These are phyloP conservation scores for Trichosphaerium sp. DNA, from an alignment of 78 protist genomes.

Conservation along the genomic window DNA sequence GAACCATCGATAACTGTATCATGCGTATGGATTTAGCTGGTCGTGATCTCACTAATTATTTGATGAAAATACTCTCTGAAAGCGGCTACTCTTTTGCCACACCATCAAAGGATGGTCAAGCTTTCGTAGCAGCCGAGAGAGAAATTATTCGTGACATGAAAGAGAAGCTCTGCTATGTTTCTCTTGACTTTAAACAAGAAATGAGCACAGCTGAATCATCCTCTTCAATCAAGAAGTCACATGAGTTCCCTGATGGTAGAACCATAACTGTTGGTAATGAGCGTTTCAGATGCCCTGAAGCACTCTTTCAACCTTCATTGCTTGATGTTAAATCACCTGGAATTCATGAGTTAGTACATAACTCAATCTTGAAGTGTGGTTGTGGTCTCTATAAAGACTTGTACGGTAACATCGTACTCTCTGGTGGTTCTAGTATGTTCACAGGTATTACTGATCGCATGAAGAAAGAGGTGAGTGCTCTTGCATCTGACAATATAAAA, in stretches of 20 bases:
- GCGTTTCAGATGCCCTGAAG: conserved; percentile 68
- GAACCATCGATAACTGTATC: conserved; percentile 47
- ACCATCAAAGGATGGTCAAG: conserved; percentile 69
- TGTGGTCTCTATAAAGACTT: too few species aligned
- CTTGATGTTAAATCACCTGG: conserved; percentile 73
- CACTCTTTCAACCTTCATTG: conserved; percentile 70
- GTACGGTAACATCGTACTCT: too few species aligned
- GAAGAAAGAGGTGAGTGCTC: too few species aligned
- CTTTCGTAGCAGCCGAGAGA: conserved; percentile 62
- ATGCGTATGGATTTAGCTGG: conserved; percentile 40
- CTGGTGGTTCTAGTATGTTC: too few species aligned
- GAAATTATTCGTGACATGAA: too few species aligned
- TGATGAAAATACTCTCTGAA: conserved; percentile 59
- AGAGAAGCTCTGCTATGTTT: conserved; percentile 50
- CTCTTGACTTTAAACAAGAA: conserved; percentile 15
- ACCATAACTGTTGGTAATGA: conserved; percentile 39
- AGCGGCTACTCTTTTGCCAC: conserved; percentile 56
- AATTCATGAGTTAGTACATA: conserved; percentile 35
- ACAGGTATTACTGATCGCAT: too few species aligned
- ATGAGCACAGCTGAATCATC: conserved; percentile 28
- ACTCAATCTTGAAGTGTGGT: conserved; percentile 26
- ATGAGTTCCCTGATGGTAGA: conserved; percentile 73
- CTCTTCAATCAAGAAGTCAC: conserved; percentile 40
- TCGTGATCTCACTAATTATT: conserved; percentile 61
- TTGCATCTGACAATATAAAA: too few species aligned